Conservation (phyloP, 2,329 filamentous ascomycete species). For the Colletotrichum viniferum region DNA sequence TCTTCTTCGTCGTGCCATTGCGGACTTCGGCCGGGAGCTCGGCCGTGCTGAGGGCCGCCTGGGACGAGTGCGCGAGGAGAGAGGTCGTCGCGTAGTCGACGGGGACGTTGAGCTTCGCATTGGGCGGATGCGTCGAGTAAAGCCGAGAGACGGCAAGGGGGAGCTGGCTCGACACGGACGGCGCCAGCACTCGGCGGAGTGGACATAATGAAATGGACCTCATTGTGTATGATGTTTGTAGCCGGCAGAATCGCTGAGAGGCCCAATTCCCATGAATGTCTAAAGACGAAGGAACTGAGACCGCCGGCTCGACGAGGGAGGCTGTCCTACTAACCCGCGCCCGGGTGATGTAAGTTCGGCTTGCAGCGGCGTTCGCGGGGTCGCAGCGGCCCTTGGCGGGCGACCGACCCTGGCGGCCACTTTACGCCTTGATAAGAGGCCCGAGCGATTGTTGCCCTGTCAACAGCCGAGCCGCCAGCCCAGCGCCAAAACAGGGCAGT, state of each 20-base stretch:
- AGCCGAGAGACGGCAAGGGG: constrained; percentile 19
- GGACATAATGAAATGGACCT: constrained; percentile 15
- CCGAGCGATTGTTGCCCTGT: constrained; percentile 42
- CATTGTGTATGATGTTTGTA: constrained; percentile 3
- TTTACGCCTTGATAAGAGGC: constrained; percentile 28
- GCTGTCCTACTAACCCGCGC: constrained; percentile 2
- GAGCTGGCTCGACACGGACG: constrained; percentile 6
- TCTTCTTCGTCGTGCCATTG: constrained; percentile 77
- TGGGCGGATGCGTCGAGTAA: constrained; percentile 64
- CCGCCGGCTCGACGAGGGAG: constrained; percentile 4
- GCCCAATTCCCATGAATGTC: neutral
- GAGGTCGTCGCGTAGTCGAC: constrained; percentile 86
- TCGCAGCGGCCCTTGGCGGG: constrained; percentile 8
- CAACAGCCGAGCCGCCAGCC: constrained; percentile 36
- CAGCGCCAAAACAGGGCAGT: constrained; percentile 23
- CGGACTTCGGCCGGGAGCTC: constrained; percentile 72
- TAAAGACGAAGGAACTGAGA: constrained; percentile 3
- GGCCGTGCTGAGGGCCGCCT: constrained; percentile 70
- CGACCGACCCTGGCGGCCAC: neutral
- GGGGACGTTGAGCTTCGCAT: constrained; percentile 78
- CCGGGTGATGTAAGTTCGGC: constrained; percentile 25
- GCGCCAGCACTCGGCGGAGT: constrained; percentile 14
- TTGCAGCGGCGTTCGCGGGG: constrained; percentile 26
- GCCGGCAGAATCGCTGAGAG: neutral
- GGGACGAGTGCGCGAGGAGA: constrained; percentile 79